Conservation (phyloP, 345 rosid genomes). For the Citrus hindsii region DNA sequence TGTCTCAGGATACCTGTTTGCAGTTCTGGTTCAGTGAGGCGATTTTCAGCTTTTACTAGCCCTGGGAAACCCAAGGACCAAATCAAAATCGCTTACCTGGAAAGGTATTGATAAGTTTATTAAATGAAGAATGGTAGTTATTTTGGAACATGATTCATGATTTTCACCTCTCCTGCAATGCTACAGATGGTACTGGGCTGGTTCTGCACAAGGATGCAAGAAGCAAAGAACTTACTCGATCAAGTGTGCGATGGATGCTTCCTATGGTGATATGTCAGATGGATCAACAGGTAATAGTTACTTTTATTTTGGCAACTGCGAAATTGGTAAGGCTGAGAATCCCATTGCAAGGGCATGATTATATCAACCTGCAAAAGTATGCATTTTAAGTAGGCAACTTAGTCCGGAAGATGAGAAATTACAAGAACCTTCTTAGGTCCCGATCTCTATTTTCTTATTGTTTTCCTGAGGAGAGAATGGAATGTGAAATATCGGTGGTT, state of each 20-base stretch:
- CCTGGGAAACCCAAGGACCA: conserved; percentile 23
- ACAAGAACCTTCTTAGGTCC: background rate
- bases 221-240: conserved; percentile 22
- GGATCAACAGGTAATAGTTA: conserved; percentile 44
- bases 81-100: conserved; percentile 15
- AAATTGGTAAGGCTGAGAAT: background rate
- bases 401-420: background rate
- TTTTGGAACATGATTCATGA: background rate
- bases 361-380: background rate
- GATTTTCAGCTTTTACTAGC: conserved; percentile 27
- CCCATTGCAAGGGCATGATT: background rate
- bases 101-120: conserved; percentile 39
- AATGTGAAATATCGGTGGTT: background rate
- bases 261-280: conserved; percentile 59
- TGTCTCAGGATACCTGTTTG: conserved; percentile 35
- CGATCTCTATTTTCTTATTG: background rate
- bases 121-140: background rate
- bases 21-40: conserved; percentile 25
- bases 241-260: conserved; percentile 73
- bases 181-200: conserved; percentile 24
- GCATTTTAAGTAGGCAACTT: background rate
- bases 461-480: conserved; percentile 7
- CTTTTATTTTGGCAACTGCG: background rate
- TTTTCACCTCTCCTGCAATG: conserved; percentile 5
- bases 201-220: conserved; percentile 32